Base-by-base conservation (phyloP, 345 rosid species). In the Salix caprea region DNA sequence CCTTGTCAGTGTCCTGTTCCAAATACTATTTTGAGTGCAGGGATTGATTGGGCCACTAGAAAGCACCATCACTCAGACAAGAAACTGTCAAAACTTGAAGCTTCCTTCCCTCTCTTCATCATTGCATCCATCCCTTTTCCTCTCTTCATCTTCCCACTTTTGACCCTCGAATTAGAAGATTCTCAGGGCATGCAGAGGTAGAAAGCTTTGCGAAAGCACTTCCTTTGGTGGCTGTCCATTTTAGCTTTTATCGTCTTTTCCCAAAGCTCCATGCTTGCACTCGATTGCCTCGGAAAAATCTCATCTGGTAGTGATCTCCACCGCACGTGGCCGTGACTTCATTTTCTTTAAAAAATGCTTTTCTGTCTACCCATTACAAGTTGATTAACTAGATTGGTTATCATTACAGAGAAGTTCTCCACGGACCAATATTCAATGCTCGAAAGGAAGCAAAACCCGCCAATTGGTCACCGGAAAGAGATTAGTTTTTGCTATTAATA, bases 141-240 rank as follows among this genome's bases (percentile, higher is more conserved):
- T 40, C 37, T 32, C 32, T 1, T 0, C 12, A 50, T 6, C 70
- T 36, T 36, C 71, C 73, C 70, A 42, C 73, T 78, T 66, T 71
- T 78, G 81, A 66, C 79, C 21, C 60, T 77, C 0, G 11, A 36
- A 36, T 26, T 9, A 40, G 80, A 80, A 83, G 86, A 72, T 78
- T 83, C 79, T 67, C 76, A 13, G 37, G 18, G 16, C 24, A 40
- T 34, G 11, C 14, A 7, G 54, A 24, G 6, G 15, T 1, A 26
- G 15, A 62, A 34, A 46, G 65, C 70, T 18, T 46, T 75, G 36
- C 7, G 10, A 19, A 18, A 18, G 61, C 73, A 65, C 71, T 52
- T 79, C 30, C 58, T 64, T 48, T 66, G 48, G 44, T 56, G 62
- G 23, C 14, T 23, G 62, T 24, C 26, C 40, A 39, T 40, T 65